A percentile compares a stretch with the other conserved stretches of the same genome.
Conservation (phyloP, 208 protist species). For the Crithidia bombi region DNA sequence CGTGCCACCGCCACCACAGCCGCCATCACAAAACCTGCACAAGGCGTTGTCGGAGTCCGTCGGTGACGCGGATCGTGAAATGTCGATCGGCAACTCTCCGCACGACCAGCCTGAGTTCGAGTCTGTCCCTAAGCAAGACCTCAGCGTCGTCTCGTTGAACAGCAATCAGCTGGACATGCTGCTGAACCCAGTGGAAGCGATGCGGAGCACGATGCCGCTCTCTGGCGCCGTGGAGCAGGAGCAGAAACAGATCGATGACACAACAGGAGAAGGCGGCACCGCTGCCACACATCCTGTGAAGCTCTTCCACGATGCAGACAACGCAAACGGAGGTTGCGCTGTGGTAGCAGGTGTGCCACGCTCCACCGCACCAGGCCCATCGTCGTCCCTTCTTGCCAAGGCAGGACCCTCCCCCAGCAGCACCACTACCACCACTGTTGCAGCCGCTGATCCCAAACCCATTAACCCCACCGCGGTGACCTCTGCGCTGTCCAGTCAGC, state of each 20-base stretch:
- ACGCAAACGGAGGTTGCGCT: background rate
- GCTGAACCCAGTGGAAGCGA: conserved; percentile 3
- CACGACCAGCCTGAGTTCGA: background rate
- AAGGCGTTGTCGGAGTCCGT: background rate
- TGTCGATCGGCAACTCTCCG: background rate
- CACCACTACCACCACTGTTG: background rate
- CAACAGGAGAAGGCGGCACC: background rate
- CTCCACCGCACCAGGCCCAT: background rate
- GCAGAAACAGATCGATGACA: background rate
- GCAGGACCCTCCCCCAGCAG: background rate
- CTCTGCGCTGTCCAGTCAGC: conserved; percentile 10
- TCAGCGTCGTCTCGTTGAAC: conserved; percentile 43
- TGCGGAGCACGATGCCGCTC: background rate
- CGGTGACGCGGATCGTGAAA: background rate
- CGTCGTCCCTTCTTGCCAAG: background rate
- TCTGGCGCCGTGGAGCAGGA: background rate
- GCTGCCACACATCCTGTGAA: background rate
- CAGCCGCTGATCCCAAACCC: too few species aligned
- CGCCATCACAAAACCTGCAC: background rate
- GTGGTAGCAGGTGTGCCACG: background rate
- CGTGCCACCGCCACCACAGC: background rate
- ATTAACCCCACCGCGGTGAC: too few species aligned
- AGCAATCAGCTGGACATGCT: conserved; percentile 47
- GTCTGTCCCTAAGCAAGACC: conserved; percentile 24
- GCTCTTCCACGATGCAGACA: conserved; percentile 9